A percentile compares a stretch with the other conserved stretches of the same genome.
These are phyloP conservation scores for Lentinula edodes DNA, from an alignment of 768 basidiomycete genomes.

Conservation along the genomic window DNA sequence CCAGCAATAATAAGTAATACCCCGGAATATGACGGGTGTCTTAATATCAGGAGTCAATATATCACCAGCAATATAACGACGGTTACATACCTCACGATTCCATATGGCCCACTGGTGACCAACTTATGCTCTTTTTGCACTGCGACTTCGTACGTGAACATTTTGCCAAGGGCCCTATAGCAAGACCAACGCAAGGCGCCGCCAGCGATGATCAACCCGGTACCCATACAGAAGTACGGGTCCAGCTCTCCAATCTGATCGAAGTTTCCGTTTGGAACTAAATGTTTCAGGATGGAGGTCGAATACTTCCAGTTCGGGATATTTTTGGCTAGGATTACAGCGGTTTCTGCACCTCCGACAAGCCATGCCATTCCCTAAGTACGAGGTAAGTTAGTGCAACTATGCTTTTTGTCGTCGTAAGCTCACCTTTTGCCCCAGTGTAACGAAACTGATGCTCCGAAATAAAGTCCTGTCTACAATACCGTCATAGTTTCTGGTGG, in stretches of 20 bases:
- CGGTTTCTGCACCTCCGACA: not conserved
- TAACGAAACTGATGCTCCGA: not conserved
- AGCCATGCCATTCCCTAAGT: not conserved
- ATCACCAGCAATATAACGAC: not conserved
- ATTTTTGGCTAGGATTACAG: not conserved
- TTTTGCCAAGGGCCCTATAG: constrained; percentile 28
- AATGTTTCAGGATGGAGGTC: not conserved
- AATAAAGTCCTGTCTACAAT: not conserved
- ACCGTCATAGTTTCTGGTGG: not conserved
- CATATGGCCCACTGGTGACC: constrained; percentile 33
- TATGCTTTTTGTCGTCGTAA: not conserved
- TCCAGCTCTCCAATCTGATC: constrained; percentile 8
- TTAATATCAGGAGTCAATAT: not conserved
- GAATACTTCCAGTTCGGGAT: not conserved
- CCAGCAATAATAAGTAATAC: constrained; percentile 11
- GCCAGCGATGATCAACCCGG: constrained; percentile 20
- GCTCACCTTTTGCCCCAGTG: not conserved
- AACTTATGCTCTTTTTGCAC: constrained; percentile 29
- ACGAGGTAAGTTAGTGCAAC: no score
- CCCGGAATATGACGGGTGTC: constrained; percentile 16
- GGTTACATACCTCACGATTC: constrained; percentile 16
- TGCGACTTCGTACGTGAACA: constrained; percentile 36
- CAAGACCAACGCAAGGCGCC: constrained; percentile 28
- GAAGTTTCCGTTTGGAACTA: not conserved
- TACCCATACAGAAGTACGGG: constrained; percentile 24